Evolutionary conservation across 2,329 filamentous ascomycete genomes (phyloP), one percentile per base, ranked within the genome.

Genomic region (Penicillium sp.): DNA sequence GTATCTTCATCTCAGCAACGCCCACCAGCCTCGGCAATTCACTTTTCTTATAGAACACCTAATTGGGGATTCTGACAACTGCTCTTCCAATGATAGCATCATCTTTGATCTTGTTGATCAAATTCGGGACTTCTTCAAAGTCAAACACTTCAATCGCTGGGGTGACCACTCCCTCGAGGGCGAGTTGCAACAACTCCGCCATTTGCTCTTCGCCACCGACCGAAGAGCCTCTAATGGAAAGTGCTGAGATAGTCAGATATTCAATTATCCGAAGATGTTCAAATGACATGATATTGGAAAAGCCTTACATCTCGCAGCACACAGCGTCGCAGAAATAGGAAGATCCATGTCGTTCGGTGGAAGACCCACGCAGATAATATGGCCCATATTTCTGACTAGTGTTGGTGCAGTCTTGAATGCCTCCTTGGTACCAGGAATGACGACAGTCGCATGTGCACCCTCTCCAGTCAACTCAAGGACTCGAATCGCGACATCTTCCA

Each of bases 201-300:
- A 63, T 55, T 20, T 63, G 56, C 13, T 50, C 42, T 29, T 63
- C 60, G 0, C 52, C 60, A 10, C 60, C 60, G 12, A 63, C 57
- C 8, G 59, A 63, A 0, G 59, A 60, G 0, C 59, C 57, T 23
- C 54, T 58, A 29, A 61, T 60, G 1, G 54, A 51, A 4, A 62
- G 49, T 8, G 56, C 60, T 62, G 31, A 3, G 1, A 41, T 1
- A 6, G 9, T 58, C 41, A 53, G 41, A 28, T 31, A 43, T 42
- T 28, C 9, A 8, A 12, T 20, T 7, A 28, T 24, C 8, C 13
- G 12, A 12, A 8, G 3, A 2, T 18, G 15, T 18, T 18, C 15
- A 18, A 18, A 18, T 18, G 15, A 23, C 10, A 39, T 23, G 27
- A n/a, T 8, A 6, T 33, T 8, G 4, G 27, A 15, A 13, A 1